Conservation (phyloP, 768 basidiomycete species). For the Phylloporus sp. region DNA sequence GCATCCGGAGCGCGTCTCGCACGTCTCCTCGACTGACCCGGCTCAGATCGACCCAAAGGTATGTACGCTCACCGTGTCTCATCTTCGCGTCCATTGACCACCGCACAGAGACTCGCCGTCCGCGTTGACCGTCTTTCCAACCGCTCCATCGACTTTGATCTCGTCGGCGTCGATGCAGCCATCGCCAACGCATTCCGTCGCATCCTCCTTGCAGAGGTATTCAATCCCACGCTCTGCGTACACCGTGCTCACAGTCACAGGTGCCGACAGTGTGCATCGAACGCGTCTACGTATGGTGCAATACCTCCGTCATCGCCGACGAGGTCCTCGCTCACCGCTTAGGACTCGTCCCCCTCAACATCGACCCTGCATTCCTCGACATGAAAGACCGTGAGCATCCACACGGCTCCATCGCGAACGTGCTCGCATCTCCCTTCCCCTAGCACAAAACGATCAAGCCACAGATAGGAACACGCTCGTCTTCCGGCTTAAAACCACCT, state of each 20-base stretch:
- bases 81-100: too few species aligned
- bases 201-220: slow-evolving; percentile 90
- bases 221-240: background rate
- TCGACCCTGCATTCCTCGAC: slow-evolving; percentile 75
- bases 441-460: slow-evolving; percentile 49
- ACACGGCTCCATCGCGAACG: too few species aligned
- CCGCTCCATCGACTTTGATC: slow-evolving; percentile 87
- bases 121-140: slow-evolving; percentile 76
- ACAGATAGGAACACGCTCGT: slow-evolving; percentile 92
- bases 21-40: slow-evolving; percentile 88
- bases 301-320: slow-evolving; percentile 90
- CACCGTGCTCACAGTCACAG: slow-evolving; percentile 35
- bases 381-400: slow-evolving; percentile 39
- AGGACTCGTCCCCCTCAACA: slow-evolving; percentile 83
- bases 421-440: background rate
- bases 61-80: too few species aligned
- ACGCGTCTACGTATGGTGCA: slow-evolving; percentile 88
- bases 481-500: slow-evolving; percentile 67
- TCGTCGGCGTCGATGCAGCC: slow-evolving; percentile 92
- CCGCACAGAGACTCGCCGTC: slow-evolving; percentile 72
- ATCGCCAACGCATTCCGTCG: slow-evolving; percentile 93
- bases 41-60: too few species aligned
- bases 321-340: slow-evolving; percentile 92
- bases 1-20: slow-evolving; percentile 61
- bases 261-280: slow-evolving; percentile 91